Percentiles rank a stretch among this genome's conserved stretches.
phyloP scores from a whole-genome alignment of 2,329 filamentous ascomycete genomes.

The Dactylellina leptospora region DNA sequence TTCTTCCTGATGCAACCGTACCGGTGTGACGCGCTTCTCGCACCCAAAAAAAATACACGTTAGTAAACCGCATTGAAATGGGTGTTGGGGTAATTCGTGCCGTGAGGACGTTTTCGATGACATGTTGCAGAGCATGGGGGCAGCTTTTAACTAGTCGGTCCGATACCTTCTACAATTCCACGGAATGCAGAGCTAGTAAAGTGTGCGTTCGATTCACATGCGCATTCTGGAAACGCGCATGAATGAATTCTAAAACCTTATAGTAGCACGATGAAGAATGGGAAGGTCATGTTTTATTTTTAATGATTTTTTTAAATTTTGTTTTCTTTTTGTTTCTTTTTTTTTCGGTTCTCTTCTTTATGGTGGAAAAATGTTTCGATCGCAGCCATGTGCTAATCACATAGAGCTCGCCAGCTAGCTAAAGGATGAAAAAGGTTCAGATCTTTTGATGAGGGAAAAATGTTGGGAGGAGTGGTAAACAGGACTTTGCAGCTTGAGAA shows the following conservation, averaged over 20 bases:
- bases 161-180: no score
- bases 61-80: no score
- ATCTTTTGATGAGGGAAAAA: not conserved
- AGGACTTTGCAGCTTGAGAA: not conserved
- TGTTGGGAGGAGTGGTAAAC: not conserved
- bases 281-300: no score
- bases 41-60: no score
- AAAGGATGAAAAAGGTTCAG: not conserved
- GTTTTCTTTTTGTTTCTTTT: conserved; percentile 7
- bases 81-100: not conserved
- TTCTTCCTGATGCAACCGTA: no score
- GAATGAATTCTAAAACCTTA: no score
- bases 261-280: no score
- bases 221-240: no score
- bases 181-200: no score
- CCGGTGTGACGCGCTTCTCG: no score
- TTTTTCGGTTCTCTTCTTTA: conserved; percentile 10
- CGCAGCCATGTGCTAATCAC: conserved; percentile 10
- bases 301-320: not conserved
- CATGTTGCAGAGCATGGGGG: not conserved
- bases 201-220: no score
- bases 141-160: no score
- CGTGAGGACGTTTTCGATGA: not conserved
- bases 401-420: not conserved
- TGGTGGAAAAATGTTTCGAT: not conserved